Evolutionary conservation across 768 basidiomycete species (phyloP).

Genomic region (Tricholomella constricta): DNA sequence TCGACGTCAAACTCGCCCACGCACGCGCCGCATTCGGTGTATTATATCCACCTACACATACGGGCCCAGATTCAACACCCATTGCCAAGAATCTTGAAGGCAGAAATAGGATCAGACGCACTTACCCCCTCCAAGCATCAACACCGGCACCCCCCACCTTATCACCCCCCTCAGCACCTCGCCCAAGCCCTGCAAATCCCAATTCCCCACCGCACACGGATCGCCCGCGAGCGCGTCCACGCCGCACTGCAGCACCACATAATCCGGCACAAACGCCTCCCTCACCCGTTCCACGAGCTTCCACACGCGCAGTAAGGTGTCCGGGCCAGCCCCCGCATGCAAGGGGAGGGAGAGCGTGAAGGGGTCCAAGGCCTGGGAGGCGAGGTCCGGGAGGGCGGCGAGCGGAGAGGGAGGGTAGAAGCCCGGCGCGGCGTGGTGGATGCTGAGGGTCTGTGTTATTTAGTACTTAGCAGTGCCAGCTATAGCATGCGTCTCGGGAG

Average conservation of each 20-base stretch:
- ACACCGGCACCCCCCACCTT: conserved; percentile 10
- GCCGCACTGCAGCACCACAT: conserved; percentile 83
- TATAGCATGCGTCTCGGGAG: neutral
- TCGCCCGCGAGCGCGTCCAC: conserved; percentile 87
- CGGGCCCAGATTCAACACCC: conserved; percentile 13
- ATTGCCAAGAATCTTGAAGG: conserved; percentile 9
- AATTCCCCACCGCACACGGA: conserved; percentile 73
- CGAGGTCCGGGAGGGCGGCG: conserved; percentile 44
- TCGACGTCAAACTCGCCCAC: conserved; percentile 81
- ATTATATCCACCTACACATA: conserved; percentile 78
- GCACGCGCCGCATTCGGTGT: conserved; percentile 83
- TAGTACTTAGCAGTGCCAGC: conserved; percentile 11
- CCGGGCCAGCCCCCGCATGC: conserved; percentile 62
- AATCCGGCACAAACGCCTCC: conserved; percentile 71
- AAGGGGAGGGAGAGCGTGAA: conserved; percentile 84
- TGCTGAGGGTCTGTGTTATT: conserved; percentile 70
- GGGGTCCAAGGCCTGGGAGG: conserved; percentile 46
- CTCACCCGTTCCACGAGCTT: conserved; percentile 59
- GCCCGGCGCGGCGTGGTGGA: conserved; percentile 81
- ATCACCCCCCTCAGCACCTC: conserved; percentile 62
- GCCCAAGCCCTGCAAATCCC: conserved; percentile 54
- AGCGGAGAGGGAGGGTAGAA: conserved; percentile 77
- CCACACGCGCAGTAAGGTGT: conserved; percentile 69
- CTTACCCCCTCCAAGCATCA: conserved; percentile 85
- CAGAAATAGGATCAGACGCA: conserved; percentile 26